Evolutionary conservation across 768 basidiomycete genomes (phyloP).

Genomic region (Pholiota microspora): DNA sequence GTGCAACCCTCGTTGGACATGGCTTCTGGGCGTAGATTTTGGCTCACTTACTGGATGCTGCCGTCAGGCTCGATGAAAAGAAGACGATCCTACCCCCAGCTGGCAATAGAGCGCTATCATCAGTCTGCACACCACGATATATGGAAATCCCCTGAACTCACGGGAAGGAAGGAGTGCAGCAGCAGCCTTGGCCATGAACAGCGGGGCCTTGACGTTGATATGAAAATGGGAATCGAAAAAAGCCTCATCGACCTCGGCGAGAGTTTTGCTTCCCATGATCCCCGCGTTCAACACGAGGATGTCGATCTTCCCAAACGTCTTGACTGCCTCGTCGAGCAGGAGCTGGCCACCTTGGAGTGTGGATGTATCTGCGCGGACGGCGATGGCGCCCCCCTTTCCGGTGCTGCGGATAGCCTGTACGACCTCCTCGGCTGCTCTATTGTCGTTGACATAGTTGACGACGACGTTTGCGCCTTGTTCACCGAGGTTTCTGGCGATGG

Average conservation of each 20-base stretch:
- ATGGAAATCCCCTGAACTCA: conserved; percentile 24
- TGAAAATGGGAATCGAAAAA: conserved; percentile 50
- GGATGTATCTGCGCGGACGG: conserved; percentile 51
- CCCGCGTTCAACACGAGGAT: conserved; percentile 61
- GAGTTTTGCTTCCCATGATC: conserved; percentile 48
- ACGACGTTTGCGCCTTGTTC: conserved; percentile 56
- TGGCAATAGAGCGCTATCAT: conserved; percentile 13
- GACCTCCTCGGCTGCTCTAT: conserved; percentile 41
- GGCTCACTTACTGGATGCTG: conserved; percentile 34
- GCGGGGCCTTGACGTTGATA: conserved; percentile 57
- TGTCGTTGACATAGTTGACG: conserved; percentile 50
- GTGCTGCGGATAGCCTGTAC: conserved; percentile 45
- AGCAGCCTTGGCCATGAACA: conserved; percentile 52
- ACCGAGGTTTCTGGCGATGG: conserved; percentile 51
- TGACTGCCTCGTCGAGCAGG: conserved; percentile 47
- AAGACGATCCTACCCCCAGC: conserved; percentile 57
- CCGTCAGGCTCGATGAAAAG: conserved; percentile 51
- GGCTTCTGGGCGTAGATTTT: no score
- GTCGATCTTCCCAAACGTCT: conserved; percentile 50
- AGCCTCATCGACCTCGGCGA: conserved; percentile 52
- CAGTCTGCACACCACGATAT: background rate
- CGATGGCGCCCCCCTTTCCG: conserved; percentile 43
- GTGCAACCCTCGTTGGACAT: background rate
- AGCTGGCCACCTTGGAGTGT: conserved; percentile 43
- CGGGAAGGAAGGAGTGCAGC: conserved; percentile 40